These are phyloP conservation scores for Monosporascus sp. DNA, from an alignment of 2,329 filamentous ascomycete genomes.

Conservation along the genomic window DNA sequence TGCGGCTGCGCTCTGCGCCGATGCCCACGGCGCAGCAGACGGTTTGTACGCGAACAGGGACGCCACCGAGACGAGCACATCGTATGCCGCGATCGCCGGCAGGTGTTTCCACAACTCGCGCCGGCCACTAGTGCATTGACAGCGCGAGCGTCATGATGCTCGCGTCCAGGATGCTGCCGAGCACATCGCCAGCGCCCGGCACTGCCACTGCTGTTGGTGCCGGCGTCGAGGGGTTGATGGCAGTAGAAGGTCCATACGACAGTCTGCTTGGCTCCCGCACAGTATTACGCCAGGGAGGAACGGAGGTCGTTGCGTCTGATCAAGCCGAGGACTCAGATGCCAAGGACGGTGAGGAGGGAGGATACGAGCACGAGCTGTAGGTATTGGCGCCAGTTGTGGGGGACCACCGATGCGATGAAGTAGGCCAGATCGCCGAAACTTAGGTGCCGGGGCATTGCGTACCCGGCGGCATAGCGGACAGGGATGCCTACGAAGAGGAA, in stretches of 20 bases:
- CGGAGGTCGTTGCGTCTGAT: slow-evolving; percentile 35
- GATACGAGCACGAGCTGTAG: slow-evolving; percentile 55
- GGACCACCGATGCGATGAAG: slow-evolving; percentile 43
- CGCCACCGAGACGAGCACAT: slow-evolving; percentile 43
- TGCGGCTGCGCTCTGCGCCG: slow-evolving; percentile 42
- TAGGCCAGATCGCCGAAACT: slow-evolving; percentile 47
- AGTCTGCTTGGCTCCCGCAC: slow-evolving; percentile 47
- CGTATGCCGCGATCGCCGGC: slow-evolving; percentile 48
- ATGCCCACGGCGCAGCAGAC: slow-evolving; percentile 52
- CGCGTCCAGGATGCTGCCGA: slow-evolving; percentile 50
- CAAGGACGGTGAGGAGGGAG: slow-evolving; percentile 46
- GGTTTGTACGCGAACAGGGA: slow-evolving; percentile 52
- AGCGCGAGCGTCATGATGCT: slow-evolving; percentile 54
- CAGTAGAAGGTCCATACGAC: slow-evolving; percentile 36
- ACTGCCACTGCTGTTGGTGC: slow-evolving; percentile 13
- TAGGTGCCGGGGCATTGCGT: slow-evolving; percentile 45
- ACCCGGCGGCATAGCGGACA: slow-evolving; percentile 47
- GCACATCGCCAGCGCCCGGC: slow-evolving; percentile 53
- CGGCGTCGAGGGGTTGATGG: slow-evolving; percentile 13
- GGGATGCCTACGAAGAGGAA: slow-evolving; percentile 49
- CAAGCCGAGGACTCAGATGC: slow-evolving; percentile 48
- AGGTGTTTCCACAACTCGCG: slow-evolving; percentile 50
- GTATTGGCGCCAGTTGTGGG: slow-evolving; percentile 42
- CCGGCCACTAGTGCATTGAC: slow-evolving; percentile 58
- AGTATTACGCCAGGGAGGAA: slow-evolving; percentile 40